Base-by-base conservation (phyloP, 495 filamentous ascomycete genomes). In the Trichodelitschia bisporula region DNA sequence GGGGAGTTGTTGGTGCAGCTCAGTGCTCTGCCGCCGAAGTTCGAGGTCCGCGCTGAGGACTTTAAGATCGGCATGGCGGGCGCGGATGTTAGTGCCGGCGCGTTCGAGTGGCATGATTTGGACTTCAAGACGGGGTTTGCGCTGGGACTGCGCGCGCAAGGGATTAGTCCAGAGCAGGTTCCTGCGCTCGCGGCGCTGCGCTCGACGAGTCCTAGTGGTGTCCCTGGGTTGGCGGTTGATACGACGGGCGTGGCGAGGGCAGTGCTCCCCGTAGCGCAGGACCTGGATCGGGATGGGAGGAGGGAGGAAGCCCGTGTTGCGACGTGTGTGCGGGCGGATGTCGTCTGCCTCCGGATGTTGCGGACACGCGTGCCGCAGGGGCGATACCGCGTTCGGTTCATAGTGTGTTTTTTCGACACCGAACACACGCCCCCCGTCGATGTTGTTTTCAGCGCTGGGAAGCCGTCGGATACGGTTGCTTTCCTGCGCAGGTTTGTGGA, bases 51-150 rank as follows among this genome's bases (percentile, higher is more conserved):
- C 3, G 33, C 41, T 2, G 30, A 12, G 2, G 38, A 44, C 3
- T 47, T 47, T 30, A 18, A 27, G 8, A 30, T 41, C 18, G 44
- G 44, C 15, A 38, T 44, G 26, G 32, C 35, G 1, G 44, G 44
- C 2, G 15, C 29, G 1, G 44, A 36, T 1, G 32, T 42, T 11
- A 29, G 37, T 3, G 34, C 40, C 16, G 29, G 37, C 19, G 23
- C 12, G 13, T 47, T 44, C 27, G 21, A 32, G 2, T 31, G 36
- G 20, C 38, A 40, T 13, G 34, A 47, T 30, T 27, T 47, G 5
- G 44, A 47, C 16, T 47, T 44, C 31, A 47, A 47, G 36, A 47
- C 41, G 0, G 43, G 43, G 4, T 29, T 43, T 20, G 40, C 43
- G 17, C 36, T 46, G 1, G 43, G 43, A 19, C 33, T 39, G 10